Conservation (phyloP, 164 flowering plant species). For the Vitis cinerea region DNA sequence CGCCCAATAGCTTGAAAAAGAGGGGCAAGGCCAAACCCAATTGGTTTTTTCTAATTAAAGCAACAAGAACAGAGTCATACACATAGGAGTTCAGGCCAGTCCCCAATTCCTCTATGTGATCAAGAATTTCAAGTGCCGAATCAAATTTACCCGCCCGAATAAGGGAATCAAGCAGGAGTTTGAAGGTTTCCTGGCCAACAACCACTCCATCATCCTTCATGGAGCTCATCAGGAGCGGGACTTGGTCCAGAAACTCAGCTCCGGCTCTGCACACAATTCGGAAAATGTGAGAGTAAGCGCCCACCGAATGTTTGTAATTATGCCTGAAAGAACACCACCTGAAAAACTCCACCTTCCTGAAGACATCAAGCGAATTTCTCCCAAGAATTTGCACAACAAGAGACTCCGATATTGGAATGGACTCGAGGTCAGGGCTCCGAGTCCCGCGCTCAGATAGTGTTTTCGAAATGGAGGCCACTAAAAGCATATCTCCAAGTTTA, state of each 20-base stretch:
- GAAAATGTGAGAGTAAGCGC: conserved; percentile 55
- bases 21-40: conserved; percentile 60
- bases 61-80: conserved; percentile 66
- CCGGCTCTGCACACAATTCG: conserved; percentile 46
- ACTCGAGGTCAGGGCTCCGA: conserved; percentile 37
- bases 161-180: conserved; percentile 62
- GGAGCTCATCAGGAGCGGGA: conserved; percentile 41
- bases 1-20: conserved; percentile 55
- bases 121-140: conserved; percentile 62
- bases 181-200: conserved; percentile 53
- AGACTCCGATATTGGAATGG: conserved; percentile 54
- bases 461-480: conserved; percentile 64
- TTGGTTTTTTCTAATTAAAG: conserved; percentile 64
- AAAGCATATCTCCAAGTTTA: conserved; percentile 45
- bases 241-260: conserved; percentile 40
- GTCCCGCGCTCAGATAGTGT: conserved; percentile 57
- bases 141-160: conserved; percentile 57
- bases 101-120: conserved; percentile 62
- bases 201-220: conserved; percentile 66
- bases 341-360: conserved; percentile 73
- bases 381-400: conserved; percentile 65
- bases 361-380: conserved; percentile 38
- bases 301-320: conserved; percentile 57
- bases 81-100: conserved; percentile 33
- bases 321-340: conserved; percentile 65